Evolutionary conservation across 2,329 filamentous ascomycete genomes (phyloP).

Genomic region (Ophiostoma sp.): DNA sequence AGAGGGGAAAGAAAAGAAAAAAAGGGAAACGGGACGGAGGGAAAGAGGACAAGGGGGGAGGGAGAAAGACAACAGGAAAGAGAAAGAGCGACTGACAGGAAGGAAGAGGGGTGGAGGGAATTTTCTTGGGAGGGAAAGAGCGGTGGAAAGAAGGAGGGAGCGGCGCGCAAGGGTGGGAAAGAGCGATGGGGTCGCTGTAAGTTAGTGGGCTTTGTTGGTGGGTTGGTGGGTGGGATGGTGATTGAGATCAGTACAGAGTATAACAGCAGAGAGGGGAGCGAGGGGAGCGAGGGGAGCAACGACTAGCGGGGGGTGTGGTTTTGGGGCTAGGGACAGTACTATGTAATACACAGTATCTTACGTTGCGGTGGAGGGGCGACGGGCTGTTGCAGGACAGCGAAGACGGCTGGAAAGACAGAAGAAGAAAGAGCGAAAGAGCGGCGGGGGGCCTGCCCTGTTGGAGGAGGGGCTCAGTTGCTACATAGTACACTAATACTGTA

Average conservation of each 20-base stretch:
- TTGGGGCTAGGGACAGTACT: constrained; percentile 4
- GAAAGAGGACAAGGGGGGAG: constrained; percentile 30
- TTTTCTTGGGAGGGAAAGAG: constrained; percentile 27
- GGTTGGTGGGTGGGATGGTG: constrained; percentile 12
- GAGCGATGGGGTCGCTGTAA: constrained; percentile 21
- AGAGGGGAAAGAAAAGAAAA: constrained; percentile 22
- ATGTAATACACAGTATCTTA: neutral
- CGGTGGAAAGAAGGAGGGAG: constrained; percentile 27
- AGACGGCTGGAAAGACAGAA: neutral
- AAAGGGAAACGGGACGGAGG: constrained; percentile 26
- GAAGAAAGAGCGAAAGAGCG: constrained; percentile 13
- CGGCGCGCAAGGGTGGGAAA: constrained; percentile 23
- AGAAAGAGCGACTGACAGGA: constrained; percentile 28
- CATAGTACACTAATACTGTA: constrained; percentile 3
- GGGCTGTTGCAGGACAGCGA: neutral
- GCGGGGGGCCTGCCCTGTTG: neutral
- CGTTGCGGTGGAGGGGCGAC: constrained; percentile 11
- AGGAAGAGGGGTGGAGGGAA: constrained; percentile 28
- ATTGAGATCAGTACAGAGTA: constrained; percentile 18
- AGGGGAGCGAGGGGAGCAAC: constrained; percentile 27
- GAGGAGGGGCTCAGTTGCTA: constrained; percentile 19
- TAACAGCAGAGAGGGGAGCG: constrained; percentile 29
- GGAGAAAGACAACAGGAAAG: constrained; percentile 24
- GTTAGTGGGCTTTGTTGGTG: constrained; percentile 13
- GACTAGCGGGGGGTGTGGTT: constrained; percentile 14